A percentile compares a stretch with the other conserved stretches of the same genome.
phyloP scores from a whole-genome alignment of 352 stramenopile genomes.

The Albugo laibachii region DNA sequence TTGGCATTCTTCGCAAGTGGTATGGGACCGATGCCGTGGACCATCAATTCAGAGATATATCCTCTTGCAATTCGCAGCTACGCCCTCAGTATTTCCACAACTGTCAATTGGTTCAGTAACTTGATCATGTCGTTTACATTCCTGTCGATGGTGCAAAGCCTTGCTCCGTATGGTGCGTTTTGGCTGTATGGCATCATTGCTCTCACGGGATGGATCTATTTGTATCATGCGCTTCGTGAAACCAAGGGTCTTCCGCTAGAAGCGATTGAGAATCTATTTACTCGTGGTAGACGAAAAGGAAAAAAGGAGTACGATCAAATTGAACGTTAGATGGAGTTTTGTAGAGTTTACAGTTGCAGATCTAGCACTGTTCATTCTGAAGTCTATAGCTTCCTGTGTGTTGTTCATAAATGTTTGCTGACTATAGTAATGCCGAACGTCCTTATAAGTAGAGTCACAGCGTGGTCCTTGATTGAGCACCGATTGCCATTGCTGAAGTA shows the following conservation, averaged over 20 bases:
- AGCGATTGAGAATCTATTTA: constrained; percentile 83
- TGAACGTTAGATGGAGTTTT: constrained; percentile 6
- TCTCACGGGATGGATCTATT: constrained; percentile 42
- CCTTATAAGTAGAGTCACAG: too few relatives aligned
- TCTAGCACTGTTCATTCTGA: too few relatives aligned
- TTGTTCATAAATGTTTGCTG: too few relatives aligned
- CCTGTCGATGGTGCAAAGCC: constrained; percentile 63
- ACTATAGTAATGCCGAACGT: too few relatives aligned
- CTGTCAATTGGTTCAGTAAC: constrained; percentile 86
- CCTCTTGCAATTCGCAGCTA: constrained; percentile 72
- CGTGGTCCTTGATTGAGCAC: too few relatives aligned
- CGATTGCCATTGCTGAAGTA: too few relatives aligned
- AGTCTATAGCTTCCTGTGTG: too few relatives aligned
- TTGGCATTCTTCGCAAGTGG: constrained; percentile 55
- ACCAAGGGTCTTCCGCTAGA: constrained; percentile 86
- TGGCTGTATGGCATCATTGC: constrained; percentile 80
- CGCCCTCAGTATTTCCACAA: constrained; percentile 72
- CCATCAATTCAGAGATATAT: constrained; percentile 91
- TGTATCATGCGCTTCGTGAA: constrained; percentile 76
- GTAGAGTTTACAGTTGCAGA: too few relatives aligned
- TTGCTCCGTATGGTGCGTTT: constrained; percentile 60
- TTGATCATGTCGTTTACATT: constrained; percentile 88
- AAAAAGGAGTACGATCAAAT: constrained; percentile 17
- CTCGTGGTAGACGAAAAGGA: constrained; percentile 4
- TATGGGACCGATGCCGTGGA: constrained; percentile 85